phyloP scores from a whole-genome alignment of 208 protist species.

The Phytomonas sp. region DNA sequence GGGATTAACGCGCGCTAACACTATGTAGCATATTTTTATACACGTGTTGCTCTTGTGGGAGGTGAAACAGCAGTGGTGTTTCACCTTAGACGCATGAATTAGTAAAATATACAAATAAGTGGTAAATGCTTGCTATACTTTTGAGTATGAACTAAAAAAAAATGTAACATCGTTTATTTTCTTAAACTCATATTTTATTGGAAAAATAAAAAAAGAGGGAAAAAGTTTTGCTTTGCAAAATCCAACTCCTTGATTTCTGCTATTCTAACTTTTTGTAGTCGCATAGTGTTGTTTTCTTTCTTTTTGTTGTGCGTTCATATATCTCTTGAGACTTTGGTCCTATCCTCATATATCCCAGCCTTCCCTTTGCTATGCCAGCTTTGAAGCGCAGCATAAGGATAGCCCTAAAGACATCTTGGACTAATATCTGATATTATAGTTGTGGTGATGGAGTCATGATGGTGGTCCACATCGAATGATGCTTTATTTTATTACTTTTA shows the following conservation, averaged over 20 bases:
- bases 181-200: conserved; percentile 2
- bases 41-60: neutral
- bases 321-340: conserved; percentile 6
- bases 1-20: neutral
- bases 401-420: neutral
- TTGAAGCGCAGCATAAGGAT: neutral
- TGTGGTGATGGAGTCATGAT: too few species aligned
- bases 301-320: conserved; percentile 8
- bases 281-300: conserved; percentile 14
- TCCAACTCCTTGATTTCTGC: neutral
- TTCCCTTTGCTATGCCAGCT: neutral
- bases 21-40: neutral
- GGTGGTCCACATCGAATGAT: neutral
- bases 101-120: neutral
- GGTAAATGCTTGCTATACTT: neutral
- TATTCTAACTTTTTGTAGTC: conserved; percentile 10
- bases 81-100: neutral
- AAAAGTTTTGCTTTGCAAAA: conserved; percentile 9
- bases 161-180: conserved; percentile 6
- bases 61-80: neutral
- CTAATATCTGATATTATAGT: neutral
- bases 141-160: neutral
- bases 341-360: conserved; percentile 3
- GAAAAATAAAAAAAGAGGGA: conserved; percentile 1
- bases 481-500: neutral